Evolutionary conservation across 352 stramenopile genomes (phyloP).

Genomic region (Globisporangium middletonii): DNA sequence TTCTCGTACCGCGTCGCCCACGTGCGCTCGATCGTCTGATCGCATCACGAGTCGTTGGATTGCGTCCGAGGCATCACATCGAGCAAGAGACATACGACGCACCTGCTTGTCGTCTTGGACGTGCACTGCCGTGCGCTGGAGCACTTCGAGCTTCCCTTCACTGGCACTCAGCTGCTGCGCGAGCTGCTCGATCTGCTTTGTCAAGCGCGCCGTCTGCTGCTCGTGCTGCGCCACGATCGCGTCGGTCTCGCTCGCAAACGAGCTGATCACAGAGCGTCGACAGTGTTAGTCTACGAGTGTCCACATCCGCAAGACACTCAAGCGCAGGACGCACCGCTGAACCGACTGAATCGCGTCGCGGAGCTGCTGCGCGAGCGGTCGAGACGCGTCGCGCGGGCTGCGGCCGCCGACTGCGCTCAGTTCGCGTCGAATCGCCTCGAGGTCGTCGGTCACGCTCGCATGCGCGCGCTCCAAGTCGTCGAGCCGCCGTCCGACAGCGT

Average conservation of each 20-base stretch:
- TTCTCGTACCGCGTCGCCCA: slow-evolving; percentile 42
- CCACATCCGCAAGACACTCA: not conserved
- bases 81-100: not conserved
- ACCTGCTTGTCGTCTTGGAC: slow-evolving; percentile 43
- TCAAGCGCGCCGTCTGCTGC: slow-evolving; percentile 31
- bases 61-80: too few relatives aligned
- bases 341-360: slow-evolving; percentile 6
- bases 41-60: too few relatives aligned
- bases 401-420: slow-evolving; percentile 23
- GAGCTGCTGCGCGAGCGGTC: slow-evolving; percentile 5
- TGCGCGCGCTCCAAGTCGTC: slow-evolving; percentile 26
- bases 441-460: slow-evolving; percentile 23
- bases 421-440: slow-evolving; percentile 34
- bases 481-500: slow-evolving; percentile 22
- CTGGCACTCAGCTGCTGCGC: slow-evolving; percentile 35
- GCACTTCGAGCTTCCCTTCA: slow-evolving; percentile 38
- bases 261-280: slow-evolving; percentile 10
- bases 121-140: slow-evolving; percentile 38
- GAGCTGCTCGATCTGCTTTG: slow-evolving; percentile 34
- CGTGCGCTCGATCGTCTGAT: slow-evolving; percentile 22
- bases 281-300: not conserved
- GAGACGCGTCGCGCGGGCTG: not conserved
- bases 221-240: slow-evolving; percentile 37
- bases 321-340: not conserved
- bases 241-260: slow-evolving; percentile 37